Percentiles rank a stretch among this genome's conserved stretches.
These are phyloP conservation scores for Angomonas ambiguus DNA, from an alignment of 208 protist genomes.

Conservation along the genomic window DNA sequence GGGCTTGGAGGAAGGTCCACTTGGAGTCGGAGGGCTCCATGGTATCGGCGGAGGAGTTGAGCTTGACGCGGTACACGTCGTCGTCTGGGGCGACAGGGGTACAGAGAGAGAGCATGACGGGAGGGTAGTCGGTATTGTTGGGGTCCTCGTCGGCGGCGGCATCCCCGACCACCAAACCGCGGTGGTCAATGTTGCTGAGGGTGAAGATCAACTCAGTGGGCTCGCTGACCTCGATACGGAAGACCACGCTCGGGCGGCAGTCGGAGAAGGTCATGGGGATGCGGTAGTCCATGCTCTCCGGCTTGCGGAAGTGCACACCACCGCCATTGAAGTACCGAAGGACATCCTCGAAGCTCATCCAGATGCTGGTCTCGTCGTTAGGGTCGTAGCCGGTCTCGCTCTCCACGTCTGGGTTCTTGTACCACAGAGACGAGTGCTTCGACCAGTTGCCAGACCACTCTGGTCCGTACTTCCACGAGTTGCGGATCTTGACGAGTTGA, in stretches of 20 bases:
- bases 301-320: constrained; percentile 54
- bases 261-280: constrained; percentile 67
- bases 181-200: constrained; percentile 64
- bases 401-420: constrained; percentile 29
- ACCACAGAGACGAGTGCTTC: constrained; percentile 34
- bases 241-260: constrained; percentile 48
- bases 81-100: constrained; percentile 7
- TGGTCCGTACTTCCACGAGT: constrained; percentile 45
- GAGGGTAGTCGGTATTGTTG: constrained; percentile 56
- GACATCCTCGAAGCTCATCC: constrained; percentile 67
- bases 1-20: constrained; percentile 80
- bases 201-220: constrained; percentile 44
- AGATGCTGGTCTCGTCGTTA: constrained; percentile 33
- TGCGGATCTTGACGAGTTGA: constrained; percentile 58
- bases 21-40: constrained; percentile 40
- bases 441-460: constrained; percentile 49
- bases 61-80: constrained; percentile 37
- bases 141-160: constrained; percentile 20
- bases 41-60: constrained; percentile 54
- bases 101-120: constrained; percentile 77
- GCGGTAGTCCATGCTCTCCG: constrained; percentile 46
- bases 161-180: constrained; percentile 25
- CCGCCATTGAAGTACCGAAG: constrained; percentile 77
- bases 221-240: constrained; percentile 49
- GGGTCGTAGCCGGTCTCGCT: constrained; percentile 21